Evolutionary conservation across 176 grass and related monocot species (phyloP), one percentile per base, ranked within the genome.

Genomic region (Avena atlantica): DNA sequence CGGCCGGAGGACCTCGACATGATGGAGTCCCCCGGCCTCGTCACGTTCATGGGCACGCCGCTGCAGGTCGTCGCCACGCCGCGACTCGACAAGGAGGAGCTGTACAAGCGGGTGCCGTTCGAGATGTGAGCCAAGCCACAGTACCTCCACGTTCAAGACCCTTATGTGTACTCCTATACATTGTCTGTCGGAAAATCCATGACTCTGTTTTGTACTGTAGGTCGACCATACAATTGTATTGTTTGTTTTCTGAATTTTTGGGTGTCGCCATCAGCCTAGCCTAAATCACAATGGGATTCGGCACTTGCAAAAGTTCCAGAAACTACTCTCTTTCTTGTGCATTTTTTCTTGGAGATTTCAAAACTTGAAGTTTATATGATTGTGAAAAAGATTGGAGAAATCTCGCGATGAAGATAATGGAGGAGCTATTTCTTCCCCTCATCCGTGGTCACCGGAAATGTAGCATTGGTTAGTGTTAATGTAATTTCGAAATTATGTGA

Each of bases 21-120:
- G 72, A 75, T 75, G 72, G 72, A 75, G 47, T 27, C 72, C 13
- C 72, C 72, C 0, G 72, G 72, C 21, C 45, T 75, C 47, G 27
- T 75, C 23, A 51, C 72, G 0, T 75, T 75, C 72, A 75, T 75
- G 72, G 21, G 21, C 21, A 75, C 72, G 72, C 47, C 72, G 72
- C 72, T 75, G 47, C 72, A 75, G 47, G 23, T 52, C 13, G 23
- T 75, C 45, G 72, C 72, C 72, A 75, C 21, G 7, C 72, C 72
- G 72, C 72, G 47, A 13, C 47, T 75, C 3, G 47, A 75, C 23
- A 52, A 75, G 47, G 72, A 75, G 23, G 72, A 75, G 23, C 72
- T 75, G 1, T 75, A 75, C 47, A 51, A 9, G 23, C 72, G 72
- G 23, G 45, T 75, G 72, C 13, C 72, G 1, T 47, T 16, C 23